Conservation (phyloP, 2,329 filamentous ascomycete species). For the Alternaria angustiovoidea region DNA sequence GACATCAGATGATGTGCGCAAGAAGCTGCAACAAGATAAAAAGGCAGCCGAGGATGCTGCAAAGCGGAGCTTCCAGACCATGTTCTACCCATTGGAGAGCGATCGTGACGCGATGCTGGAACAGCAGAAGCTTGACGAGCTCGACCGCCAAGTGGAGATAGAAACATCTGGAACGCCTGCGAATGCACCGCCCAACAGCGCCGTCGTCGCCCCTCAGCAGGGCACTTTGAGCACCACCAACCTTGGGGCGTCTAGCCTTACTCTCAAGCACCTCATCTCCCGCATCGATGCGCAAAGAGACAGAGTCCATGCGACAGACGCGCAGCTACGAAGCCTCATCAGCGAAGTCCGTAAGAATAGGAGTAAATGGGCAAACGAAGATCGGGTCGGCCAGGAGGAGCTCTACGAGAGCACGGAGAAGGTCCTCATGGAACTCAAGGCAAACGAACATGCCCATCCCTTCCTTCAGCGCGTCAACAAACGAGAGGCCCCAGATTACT, state of each 20-base stretch:
- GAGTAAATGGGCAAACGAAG: constrained; percentile 98
- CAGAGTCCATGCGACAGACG: constrained; percentile 89
- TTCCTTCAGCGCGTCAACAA: constrained; percentile 96
- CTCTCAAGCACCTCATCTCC: constrained; percentile 94
- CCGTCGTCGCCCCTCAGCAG: constrained; percentile 69
- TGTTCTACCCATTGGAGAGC: constrained; percentile 95
- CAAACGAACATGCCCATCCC: constrained; percentile 96
- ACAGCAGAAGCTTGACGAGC: constrained; percentile 95
- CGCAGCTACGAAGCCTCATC: constrained; percentile 89
- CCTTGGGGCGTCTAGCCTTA: constrained; percentile 92
- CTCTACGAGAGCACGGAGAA: constrained; percentile 97
- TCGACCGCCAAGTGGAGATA: constrained; percentile 93
- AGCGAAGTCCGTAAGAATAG: constrained; percentile 97
- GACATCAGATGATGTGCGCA: constrained; percentile 85
- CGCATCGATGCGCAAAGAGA: constrained; percentile 93
- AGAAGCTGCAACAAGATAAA: constrained; percentile 90
- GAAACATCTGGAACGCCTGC: constrained; percentile 78
- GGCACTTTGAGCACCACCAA: constrained; percentile 93
- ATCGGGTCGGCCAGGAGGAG: constrained; percentile 96
- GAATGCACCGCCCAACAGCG: constrained; percentile 60
- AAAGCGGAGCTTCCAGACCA: constrained; percentile 87
- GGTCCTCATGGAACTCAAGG: constrained; percentile 95
- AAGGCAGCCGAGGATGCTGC: constrained; percentile 89
- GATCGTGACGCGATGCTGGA: constrained; percentile 97
- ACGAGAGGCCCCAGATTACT: constrained; percentile 94